A percentile compares a stretch with the other conserved stretches of the same genome.
phyloP scores from a whole-genome alignment of 2,329 filamentous ascomycete genomes.

The Lithohypha guttulata region DNA sequence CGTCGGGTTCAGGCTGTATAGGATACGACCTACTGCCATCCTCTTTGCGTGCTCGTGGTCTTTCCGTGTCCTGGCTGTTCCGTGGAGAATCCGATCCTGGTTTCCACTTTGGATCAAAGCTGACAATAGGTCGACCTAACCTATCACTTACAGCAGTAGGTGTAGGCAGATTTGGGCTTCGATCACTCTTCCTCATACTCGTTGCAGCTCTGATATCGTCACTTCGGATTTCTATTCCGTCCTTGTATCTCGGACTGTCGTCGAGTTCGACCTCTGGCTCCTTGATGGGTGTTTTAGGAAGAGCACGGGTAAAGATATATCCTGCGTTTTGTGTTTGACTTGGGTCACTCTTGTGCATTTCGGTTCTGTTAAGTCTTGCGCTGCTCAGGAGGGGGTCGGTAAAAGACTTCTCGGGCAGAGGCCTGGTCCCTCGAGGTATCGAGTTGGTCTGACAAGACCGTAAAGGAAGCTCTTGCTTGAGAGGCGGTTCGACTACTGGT shows the following conservation, averaged over 20 bases:
- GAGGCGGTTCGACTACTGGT: background rate
- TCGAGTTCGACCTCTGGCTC: conserved; percentile 29
- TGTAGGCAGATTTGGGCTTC: conserved; percentile 75
- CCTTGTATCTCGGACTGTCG: conserved; percentile 49
- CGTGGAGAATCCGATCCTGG: conserved; percentile 30
- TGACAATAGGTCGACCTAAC: conserved; percentile 88
- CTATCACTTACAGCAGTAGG: conserved; percentile 85
- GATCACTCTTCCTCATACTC: conserved; percentile 75
- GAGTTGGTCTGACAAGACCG: conserved; percentile 54
- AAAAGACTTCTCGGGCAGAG: conserved; percentile 32
- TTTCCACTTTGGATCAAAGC: conserved; percentile 78
- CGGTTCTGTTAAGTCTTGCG: conserved; percentile 45
- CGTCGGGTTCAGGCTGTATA: background rate
- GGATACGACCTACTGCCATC: conserved; percentile 6
- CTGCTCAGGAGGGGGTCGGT: conserved; percentile 26
- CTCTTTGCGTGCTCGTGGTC: conserved; percentile 14
- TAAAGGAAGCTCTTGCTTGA: conserved; percentile 35
- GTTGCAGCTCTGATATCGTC: conserved; percentile 86
- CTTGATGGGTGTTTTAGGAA: conserved; percentile 21
- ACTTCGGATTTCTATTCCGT: conserved; percentile 71
- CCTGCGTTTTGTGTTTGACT: conserved; percentile 69
- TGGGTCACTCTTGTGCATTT: conserved; percentile 77
- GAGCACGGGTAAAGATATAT: conserved; percentile 58
- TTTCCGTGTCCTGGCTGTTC: conserved; percentile 22
- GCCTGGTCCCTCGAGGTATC: conserved; percentile 37